Evolutionary conservation across 176 grass and related monocot species (phyloP), one percentile per base, ranked within the genome.

Genomic region (Bolboschoenus planiculmis): DNA sequence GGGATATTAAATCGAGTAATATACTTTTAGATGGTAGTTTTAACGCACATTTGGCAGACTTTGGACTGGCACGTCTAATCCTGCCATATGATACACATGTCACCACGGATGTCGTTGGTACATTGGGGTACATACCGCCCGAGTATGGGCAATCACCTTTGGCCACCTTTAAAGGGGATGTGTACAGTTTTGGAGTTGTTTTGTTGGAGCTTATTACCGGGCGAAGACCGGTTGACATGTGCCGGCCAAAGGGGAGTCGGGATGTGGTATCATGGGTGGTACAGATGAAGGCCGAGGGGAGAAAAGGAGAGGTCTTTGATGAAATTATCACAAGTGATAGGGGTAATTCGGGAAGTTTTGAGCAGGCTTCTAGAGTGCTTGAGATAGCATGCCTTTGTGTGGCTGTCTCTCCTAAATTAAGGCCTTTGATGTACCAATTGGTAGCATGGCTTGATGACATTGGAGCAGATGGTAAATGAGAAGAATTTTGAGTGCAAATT

Each of bases 1-100:
- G 96, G 37, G 96, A 98, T 42, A 95, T 98, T 87, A 98, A 98
- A 68, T 95, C 96, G 9, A 98, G 96, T 73, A 98, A 98, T 57
- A 98, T 98, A 70, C 92, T 98, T 5, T 84, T 98, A 36, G 92
- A 98, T 34, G 90, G 91, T 26, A 90, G 86, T 80, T 98, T 98
- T 56, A 85, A 98, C 70, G 87, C 96, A 2, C 96, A 95, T 44
- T 87, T 98, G 15, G 96, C 96, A 0, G 96, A 98, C 29, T 98
- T 98, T 8, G 96, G 96, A 3, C 78, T 98, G 72, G 96, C 96
- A 13, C 94, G 96, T 65, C 88, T 93, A 16, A 84, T 98, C 66
- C 87, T 85, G 0, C 89, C 91, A 0, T 94, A 93, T 0, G 92
- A 95, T 63, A 98, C 96, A 1, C 96, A 98, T 77, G 96, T 98